Evolutionary conservation across 345 rosid species (phyloP).

Genomic region (Populus pruinosa): DNA sequence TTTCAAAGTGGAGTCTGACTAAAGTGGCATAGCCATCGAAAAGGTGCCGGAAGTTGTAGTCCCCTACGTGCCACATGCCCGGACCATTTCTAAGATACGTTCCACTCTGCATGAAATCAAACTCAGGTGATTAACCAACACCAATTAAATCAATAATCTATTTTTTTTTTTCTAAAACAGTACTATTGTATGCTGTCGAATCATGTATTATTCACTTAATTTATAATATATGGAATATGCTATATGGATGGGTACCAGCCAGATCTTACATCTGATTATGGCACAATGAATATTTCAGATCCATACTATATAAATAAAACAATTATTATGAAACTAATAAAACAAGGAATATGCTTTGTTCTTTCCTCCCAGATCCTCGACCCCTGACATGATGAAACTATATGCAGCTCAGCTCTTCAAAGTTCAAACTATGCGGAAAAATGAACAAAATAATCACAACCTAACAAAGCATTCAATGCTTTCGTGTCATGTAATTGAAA

Average conservation of each 20-base stretch:
- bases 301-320: neutral
- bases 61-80: slow-evolving; percentile 77
- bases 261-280: neutral
- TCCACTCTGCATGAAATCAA: slow-evolving; percentile 65
- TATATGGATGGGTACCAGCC: neutral
- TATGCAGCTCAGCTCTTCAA: neutral
- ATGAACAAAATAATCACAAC: neutral
- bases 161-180: too few species aligned
- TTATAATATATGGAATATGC: neutral
- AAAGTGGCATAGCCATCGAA: slow-evolving; percentile 90
- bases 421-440: neutral
- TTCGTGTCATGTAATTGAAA: neutral
- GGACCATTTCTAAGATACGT: slow-evolving; percentile 95
- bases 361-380: neutral
- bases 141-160: neutral
- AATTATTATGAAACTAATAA: neutral
- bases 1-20: slow-evolving; percentile 62
- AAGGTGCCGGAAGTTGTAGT: slow-evolving; percentile 87
- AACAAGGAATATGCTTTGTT: neutral
- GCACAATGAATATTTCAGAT: neutral
- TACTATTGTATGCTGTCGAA: neutral
- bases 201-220: neutral
- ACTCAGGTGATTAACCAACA: neutral
- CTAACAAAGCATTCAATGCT: neutral
- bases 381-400: neutral